These are phyloP conservation scores for Helenozyma rhizophorensis DNA, from an alignment of 805 yeast species.

Conservation along the genomic window DNA sequence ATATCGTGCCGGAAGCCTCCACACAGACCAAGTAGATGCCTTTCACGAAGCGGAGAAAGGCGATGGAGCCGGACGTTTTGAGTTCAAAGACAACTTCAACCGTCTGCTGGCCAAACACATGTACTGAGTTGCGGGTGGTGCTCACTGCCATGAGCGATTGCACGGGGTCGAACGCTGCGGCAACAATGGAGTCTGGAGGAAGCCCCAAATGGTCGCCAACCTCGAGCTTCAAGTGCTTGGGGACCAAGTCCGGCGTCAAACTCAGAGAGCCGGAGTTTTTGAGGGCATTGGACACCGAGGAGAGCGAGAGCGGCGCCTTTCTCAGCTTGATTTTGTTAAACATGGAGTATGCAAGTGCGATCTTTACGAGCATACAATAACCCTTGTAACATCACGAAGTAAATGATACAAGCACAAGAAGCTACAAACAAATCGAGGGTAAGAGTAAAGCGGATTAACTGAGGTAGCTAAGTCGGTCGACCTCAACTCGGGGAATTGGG, in stretches of 20 bases:
- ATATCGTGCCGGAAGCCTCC: conserved; percentile 55
- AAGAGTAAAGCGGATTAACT: too few relatives aligned
- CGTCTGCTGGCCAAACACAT: conserved; percentile 79
- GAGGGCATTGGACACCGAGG: conserved; percentile 38
- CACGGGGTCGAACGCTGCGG: conserved; percentile 79
- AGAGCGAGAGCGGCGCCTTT: conserved; percentile 40
- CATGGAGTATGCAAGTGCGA: too few relatives aligned
- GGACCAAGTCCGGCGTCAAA: conserved; percentile 32
- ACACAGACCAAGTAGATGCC: conserved; percentile 78
- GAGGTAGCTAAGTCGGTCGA: too few relatives aligned
- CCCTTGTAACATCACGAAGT: too few relatives aligned
- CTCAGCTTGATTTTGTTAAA: conserved; percentile 35
- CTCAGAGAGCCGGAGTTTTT: conserved; percentile 27
- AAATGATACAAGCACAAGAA: too few relatives aligned
- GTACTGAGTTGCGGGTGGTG: conserved; percentile 64
- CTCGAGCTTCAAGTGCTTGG: conserved; percentile 26
- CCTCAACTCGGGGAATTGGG: too few relatives aligned
- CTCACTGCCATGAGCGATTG: conserved; percentile 83
- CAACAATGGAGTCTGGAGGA: conserved; percentile 56
- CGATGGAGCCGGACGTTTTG: conserved; percentile 47
- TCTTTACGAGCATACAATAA: too few relatives aligned
- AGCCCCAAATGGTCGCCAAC: conserved; percentile 33
- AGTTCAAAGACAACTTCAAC: conserved; percentile 66
- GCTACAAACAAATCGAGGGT: too few relatives aligned
- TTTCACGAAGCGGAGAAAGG: conserved; percentile 61